Conservation (phyloP, 805 yeast species). For the Kuraishia cidri region DNA sequence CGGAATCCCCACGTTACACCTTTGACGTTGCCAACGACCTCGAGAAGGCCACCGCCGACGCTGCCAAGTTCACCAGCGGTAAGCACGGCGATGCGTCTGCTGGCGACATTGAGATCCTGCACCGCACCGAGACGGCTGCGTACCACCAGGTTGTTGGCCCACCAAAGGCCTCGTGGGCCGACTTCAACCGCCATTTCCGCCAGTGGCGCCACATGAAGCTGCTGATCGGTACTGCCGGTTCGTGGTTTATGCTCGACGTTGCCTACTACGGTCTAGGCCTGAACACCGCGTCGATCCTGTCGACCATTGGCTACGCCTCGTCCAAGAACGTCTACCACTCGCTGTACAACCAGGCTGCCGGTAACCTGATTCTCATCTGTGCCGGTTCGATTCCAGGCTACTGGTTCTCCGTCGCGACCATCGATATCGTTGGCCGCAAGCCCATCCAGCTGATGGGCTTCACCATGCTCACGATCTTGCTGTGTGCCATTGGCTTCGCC, state of each 20-base stretch:
- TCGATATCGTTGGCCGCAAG: slow-evolving; percentile 80
- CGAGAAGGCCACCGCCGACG: slow-evolving; percentile 34
- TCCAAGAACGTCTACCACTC: slow-evolving; percentile 59
- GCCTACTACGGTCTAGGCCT: slow-evolving; percentile 86
- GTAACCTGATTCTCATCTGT: slow-evolving; percentile 86
- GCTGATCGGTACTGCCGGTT: slow-evolving; percentile 81
- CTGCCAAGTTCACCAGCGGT: slow-evolving; percentile 30
- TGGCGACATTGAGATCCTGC: slow-evolving; percentile 23
- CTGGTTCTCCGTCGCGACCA: slow-evolving; percentile 75
- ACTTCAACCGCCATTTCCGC: slow-evolving; percentile 63
- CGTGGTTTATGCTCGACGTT: slow-evolving; percentile 87
- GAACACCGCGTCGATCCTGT: slow-evolving; percentile 71
- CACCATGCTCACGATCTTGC: slow-evolving; percentile 56
- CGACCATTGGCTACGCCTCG: slow-evolving; percentile 79
- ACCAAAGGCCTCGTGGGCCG: slow-evolving; percentile 75
- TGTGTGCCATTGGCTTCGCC: slow-evolving; percentile 79
- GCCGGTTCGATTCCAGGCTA: slow-evolving; percentile 96
- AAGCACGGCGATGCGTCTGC: slow-evolving; percentile 23
- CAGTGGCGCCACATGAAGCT: slow-evolving; percentile 87
- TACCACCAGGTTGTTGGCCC: slow-evolving; percentile 26
- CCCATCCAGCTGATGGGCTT: slow-evolving; percentile 76
- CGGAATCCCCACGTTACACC: slow-evolving; percentile 90
- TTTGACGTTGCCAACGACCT: slow-evolving; percentile 63
- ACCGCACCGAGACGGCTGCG: slow-evolving; percentile 7
- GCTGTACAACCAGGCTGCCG: slow-evolving; percentile 75